Base-by-base conservation (phyloP, 23 red algal species). In the Gracilariopsis chorda region DNA sequence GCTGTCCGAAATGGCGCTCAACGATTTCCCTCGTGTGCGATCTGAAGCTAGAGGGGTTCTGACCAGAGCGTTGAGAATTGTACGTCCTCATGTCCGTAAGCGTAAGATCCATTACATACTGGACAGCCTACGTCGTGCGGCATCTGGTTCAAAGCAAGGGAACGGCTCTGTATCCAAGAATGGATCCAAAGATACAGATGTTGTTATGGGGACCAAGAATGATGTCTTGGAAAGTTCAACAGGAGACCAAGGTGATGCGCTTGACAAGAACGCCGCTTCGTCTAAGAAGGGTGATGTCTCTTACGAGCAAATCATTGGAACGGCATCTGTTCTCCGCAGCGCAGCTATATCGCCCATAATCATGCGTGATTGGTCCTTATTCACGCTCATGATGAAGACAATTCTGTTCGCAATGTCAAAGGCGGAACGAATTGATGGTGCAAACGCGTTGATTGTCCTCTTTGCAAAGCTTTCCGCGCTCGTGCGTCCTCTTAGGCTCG, bases 271-370 rank as follows among this genome's bases (percentile, higher is more conserved):
- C 20, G 47, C 42, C 1, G 12, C 36, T 12, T 1, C 9, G 2
- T 65, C 28, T 12, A 62, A 73, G 51, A 79, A 75, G 20, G 51
- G 30, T 2, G 83, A 88, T n/a, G 47, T 91, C 13, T 48, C 28
- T 39, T 91, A 95, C 58, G 93, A 95, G 39, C 60, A 80, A 69
- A 85, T 95, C 34, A 91, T 95, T 76, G 93, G 93, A 11, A 69
- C 93, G 7, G 24, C 93, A 46, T 74, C 86, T 73, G 21, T 95
- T 37, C 45, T 95, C 45, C 87, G 93, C 7, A 88, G 82, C 37
- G 46, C 84, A n/a, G 88, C 88, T 10, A 40, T 77, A 20, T 67
- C 87, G 6, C 93, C 87, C 0, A 59, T 83, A 23, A 74, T 95
- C 27, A 95, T 95, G 93, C 74, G 93, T n/a, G 86, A 91, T 41